Conservation (phyloP, 148 eudicot species). For the Vaccinium darrowii region DNA sequence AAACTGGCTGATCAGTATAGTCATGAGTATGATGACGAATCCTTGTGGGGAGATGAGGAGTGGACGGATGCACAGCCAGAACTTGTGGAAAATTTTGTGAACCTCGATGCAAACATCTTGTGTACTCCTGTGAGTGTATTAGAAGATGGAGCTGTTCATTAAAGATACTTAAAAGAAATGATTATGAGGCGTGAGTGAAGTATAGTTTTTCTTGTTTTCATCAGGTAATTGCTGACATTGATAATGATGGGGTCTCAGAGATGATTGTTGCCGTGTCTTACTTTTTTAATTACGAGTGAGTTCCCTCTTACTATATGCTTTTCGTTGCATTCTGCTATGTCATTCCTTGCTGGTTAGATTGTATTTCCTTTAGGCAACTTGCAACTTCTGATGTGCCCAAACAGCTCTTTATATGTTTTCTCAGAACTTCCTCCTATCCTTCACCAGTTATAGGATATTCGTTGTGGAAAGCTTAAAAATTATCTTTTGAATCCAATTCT, state of each 20-base stretch:
- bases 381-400: neutral
- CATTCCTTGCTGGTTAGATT: neutral
- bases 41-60: constrained; percentile 97
- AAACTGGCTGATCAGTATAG: constrained; percentile 94
- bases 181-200: neutral
- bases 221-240: constrained; percentile 98
- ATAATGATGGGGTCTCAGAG: constrained; percentile 89
- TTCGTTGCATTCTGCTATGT: neutral
- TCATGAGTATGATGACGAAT: constrained; percentile 94
- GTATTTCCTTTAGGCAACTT: neutral
- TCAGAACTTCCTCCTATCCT: neutral
- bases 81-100: constrained; percentile 66
- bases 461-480: neutral
- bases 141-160: neutral
- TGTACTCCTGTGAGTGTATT: constrained; percentile 80
- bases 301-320: constrained; percentile 13
- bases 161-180: neutral
- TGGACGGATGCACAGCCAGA: constrained; percentile 81
- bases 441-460: neutral
- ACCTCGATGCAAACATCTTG: constrained; percentile 80
- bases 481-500: neutral
- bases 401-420: neutral
- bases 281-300: constrained; percentile 98
- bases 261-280: constrained; percentile 99
- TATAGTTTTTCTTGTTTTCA: constrained; percentile 1